Evolutionary conservation across 2,329 filamentous ascomycete species (phyloP), one percentile per base, ranked within the genome.

Genomic region (Davidsoniella australis): DNA sequence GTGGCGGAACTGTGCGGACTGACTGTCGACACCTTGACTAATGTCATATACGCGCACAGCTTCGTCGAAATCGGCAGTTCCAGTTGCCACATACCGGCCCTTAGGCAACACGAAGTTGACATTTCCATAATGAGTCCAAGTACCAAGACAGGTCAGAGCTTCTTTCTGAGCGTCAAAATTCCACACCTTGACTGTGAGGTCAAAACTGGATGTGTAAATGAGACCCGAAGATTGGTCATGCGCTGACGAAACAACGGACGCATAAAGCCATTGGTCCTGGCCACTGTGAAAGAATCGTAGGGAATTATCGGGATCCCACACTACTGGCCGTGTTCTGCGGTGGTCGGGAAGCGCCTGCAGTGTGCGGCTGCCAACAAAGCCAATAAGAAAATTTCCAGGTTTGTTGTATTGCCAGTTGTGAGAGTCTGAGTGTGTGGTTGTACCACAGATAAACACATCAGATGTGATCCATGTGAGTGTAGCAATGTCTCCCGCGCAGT

Each of bases 401-500:
- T 75, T 78, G 55, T 81, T 81, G 57, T 81, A 80, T 54, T 80
- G 76, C 56, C 79, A 75, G 51, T 80, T 80, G 40, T 76, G 72
- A 0, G 66, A 62, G 55, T 80, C 77, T 0, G 75, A 79, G 60
- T 80, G 76, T 0, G 72, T 71, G 0, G 75, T 77, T 0, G 76
- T 75, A 33, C 77, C 77, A 54, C 75, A 78, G n/a, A 80, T 57
- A 47, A 80, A 75, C 14, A 64, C 63, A n/a, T 66, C 58, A 17
- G 70, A 57, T 0, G 71, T 72, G 0, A 73, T 63, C 77, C 77
- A 81, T 16, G 66, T 67, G 45, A 78, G 65, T 2, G 75, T 72
- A 18, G 69, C 65, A 41, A 80, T 71, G 56, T 80, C 76, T 3
- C 77, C 76, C 26, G 76, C 75, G 47, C 75, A 78, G 55, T 74